These are phyloP conservation scores for Passiflora organensis DNA, from an alignment of 345 rosid species.

Conservation along the genomic window DNA sequence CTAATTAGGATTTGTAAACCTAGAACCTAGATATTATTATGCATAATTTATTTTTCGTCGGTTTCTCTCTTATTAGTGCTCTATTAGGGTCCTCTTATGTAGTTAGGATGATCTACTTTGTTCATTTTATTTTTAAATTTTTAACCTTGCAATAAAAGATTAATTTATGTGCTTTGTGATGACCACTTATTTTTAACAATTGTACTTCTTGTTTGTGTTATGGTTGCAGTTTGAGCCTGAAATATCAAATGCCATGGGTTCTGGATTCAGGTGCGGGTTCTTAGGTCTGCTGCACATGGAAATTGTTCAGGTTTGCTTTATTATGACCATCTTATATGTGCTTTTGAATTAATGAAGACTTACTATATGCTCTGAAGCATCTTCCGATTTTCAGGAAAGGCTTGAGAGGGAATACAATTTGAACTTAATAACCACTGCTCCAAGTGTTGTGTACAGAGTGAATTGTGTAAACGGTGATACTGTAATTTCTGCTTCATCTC, in stretches of 20 bases:
- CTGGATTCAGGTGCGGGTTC: conserved; percentile 97
- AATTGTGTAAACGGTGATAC: conserved; percentile 61
- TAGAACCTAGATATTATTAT: no score
- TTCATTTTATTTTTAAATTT: not conserved
- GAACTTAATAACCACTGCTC: conserved; percentile 96
- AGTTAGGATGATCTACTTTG: no score
- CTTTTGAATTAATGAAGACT: conserved; percentile 10
- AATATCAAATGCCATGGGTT: conserved; percentile 97
- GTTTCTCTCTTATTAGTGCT: no score
- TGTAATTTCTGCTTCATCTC: conserved; percentile 56
- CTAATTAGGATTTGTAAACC: no score
- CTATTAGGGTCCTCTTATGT: no score
- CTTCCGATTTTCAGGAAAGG: conserved; percentile 68
- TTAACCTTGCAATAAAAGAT: not conserved
- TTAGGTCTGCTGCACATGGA: conserved; percentile 99
- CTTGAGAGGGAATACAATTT: conserved; percentile 96
- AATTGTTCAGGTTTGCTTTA: conserved; percentile 81
- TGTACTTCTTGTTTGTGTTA: conserved; percentile 13
- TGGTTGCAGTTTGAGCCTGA: conserved; percentile 89
- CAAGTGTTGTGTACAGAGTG: conserved; percentile 97
- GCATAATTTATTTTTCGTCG: no score
- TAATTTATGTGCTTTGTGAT: not conserved
- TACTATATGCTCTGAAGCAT: not conserved
- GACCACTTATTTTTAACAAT: not conserved
- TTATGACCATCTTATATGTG: conserved; percentile 10